Base-by-base conservation (phyloP, 768 basidiomycete species). In the Gautieria morchelliformis region DNA sequence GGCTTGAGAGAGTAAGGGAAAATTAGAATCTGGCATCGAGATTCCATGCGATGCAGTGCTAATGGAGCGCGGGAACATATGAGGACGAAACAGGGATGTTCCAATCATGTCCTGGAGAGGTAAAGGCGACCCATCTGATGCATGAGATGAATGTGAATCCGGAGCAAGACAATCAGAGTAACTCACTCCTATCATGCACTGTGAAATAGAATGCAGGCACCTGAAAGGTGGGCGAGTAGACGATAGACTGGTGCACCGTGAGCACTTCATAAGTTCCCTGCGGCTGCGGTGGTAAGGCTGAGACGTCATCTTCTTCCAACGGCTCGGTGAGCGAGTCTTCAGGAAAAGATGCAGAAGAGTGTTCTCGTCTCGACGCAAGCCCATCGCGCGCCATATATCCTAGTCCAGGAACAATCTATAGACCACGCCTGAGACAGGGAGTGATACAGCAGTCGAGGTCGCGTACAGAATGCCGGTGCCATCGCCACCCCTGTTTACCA, bases 141-240 rank as follows among this genome's bases (percentile, higher is more conserved):
- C 58, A 27, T 12, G 3, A 4, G 1, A 30, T 49, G 22, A 62
- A 53, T 54, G 45, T n/a, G n/a, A n/a, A 58, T 33, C 63, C 63
- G 52, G 32, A 60, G 53, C 27, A 59, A 49, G 30, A 45, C 14
- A 46, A 52, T 15, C 55, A 33, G 20, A 60, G 47, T 56, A 56
- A 85, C 90, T 67, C 65, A 93, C 92, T 79, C 46, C 77, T 67
- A 63, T 81, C 75, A 60, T 85, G 78, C 14, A 87, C 69, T 4
- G 80, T 78, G 69, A 94, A 92, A 71, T 92, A 93, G 64, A 95
- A 86, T 1, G 83, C 78, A 7, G 93, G 93, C 1, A 90, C 89
- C 63, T 78, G 81, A 66, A 86, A 95, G 0, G 87, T 85, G 10
- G 84, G 71, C 27, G 90, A 93, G 66, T 81, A 86, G 33, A 84